These are phyloP conservation scores for Acephala macrosclerotiorum DNA, from an alignment of 2,329 filamentous ascomycete genomes.

Conservation along the genomic window DNA sequence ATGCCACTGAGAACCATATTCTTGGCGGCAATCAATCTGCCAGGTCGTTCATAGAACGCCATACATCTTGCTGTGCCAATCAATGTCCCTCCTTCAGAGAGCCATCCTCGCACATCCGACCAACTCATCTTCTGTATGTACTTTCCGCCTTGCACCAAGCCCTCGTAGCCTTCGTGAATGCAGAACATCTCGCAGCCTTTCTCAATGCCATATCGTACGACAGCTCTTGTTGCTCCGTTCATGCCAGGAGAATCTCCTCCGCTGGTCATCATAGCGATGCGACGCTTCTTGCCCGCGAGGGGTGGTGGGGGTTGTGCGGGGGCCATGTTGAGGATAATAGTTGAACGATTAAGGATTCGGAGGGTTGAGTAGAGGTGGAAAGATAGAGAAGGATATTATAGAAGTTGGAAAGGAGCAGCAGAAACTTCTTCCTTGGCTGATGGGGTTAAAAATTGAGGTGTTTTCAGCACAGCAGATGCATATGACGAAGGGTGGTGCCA, in stretches of 20 bases:
- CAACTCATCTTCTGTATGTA: conserved; percentile 89
- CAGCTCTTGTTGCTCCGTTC: conserved; percentile 75
- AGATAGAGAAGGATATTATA: background rate
- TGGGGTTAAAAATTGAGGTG: conserved; percentile 18
- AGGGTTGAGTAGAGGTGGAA: conserved; percentile 11
- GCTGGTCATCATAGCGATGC: conserved; percentile 75
- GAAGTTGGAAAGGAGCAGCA: background rate
- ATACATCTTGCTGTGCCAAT: conserved; percentile 95
- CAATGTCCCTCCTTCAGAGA: conserved; percentile 92
- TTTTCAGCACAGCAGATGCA: conserved; percentile 12
- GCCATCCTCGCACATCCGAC: conserved; percentile 93
- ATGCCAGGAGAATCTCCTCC: conserved; percentile 79
- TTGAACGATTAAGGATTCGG: conserved; percentile 4
- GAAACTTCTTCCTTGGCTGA: background rate
- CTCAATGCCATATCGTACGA: conserved; percentile 90
- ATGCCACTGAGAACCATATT: conserved; percentile 95
- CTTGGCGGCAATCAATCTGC: conserved; percentile 85
- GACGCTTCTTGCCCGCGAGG: conserved; percentile 41
- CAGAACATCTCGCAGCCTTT: conserved; percentile 81
- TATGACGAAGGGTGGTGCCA: conserved; percentile 8
- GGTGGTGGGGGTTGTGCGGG: conserved; percentile 35
- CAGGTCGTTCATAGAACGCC: conserved; percentile 88
- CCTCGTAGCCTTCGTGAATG: conserved; percentile 95
- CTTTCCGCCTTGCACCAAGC: conserved; percentile 86
- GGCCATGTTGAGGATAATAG: conserved; percentile 34